These are phyloP conservation scores for Eucalyptus polyanthemos DNA, from an alignment of 345 rosid genomes.

Conservation along the genomic window DNA sequence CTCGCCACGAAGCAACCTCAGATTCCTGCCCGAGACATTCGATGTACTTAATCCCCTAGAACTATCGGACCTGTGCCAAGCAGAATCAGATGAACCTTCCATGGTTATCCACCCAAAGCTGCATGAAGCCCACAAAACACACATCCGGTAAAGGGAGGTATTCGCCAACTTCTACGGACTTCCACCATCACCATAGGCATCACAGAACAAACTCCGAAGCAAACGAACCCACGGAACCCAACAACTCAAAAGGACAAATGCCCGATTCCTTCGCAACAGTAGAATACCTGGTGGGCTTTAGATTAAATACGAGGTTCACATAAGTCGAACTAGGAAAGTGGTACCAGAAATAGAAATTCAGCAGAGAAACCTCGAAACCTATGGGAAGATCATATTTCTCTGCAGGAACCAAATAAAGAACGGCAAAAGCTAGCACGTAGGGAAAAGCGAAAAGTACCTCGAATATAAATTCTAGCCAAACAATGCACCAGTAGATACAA, in stretches of 20 bases:
- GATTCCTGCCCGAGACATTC: constrained; percentile 44
- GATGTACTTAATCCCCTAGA: constrained; percentile 49
- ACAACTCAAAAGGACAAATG: constrained; percentile 1
- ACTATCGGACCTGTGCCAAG: constrained; percentile 41
- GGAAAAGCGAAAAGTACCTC: neutral
- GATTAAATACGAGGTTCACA: neutral
- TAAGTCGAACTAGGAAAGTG: neutral
- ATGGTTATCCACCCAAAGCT: constrained; percentile 44
- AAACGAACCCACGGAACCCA: neutral
- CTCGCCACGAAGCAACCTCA: constrained; percentile 9
- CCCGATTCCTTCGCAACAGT: neutral
- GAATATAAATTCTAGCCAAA: neutral
- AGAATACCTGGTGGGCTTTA: constrained; percentile 1
- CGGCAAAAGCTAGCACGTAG: neutral
- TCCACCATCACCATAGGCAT: constrained; percentile 27
- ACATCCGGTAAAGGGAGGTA: constrained; percentile 25
- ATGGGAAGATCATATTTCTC: neutral
- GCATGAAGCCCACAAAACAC: constrained; percentile 19
- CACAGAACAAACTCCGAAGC: constrained; percentile 27
- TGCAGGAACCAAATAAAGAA: neutral
- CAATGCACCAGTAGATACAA: neutral
- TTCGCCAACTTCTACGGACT: constrained; percentile 18
- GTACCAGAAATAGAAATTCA: neutral
- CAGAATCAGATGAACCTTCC: constrained; percentile 80
- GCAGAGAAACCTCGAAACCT: neutral